Conservation (phyloP, 2,329 filamentous ascomycete genomes). For the Rhynchosporium graminicola region DNA sequence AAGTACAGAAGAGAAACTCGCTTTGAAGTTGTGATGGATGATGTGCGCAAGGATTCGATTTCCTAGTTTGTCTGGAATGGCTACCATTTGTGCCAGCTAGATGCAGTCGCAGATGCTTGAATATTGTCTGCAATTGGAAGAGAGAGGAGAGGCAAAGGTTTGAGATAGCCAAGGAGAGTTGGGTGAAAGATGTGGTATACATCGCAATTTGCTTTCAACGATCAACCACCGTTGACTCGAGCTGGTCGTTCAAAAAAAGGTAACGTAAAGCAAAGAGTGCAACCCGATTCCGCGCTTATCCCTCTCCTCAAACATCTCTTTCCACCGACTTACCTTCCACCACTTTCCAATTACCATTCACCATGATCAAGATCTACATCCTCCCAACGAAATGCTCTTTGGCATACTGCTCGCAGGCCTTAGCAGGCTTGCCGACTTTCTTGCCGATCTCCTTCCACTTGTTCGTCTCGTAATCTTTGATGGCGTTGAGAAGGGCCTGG, state of each 20-base stretch:
- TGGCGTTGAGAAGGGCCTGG: conserved; percentile 77
- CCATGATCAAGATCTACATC: conserved; percentile 24
- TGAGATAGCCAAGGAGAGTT: not conserved
- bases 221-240: not conserved
- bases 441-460: conserved; percentile 98
- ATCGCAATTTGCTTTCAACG: not conserved
- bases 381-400: conserved; percentile 77
- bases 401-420: conserved; percentile 92
- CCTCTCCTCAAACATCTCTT: too few relatives aligned
- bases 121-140: conserved; percentile 14
- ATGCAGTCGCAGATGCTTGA: conserved; percentile 21
- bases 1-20: too few relatives aligned
- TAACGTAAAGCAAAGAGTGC: not conserved
- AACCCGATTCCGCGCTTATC: too few relatives aligned
- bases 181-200: not conserved
- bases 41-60: not conserved
- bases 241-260: not conserved
- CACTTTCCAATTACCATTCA: too few relatives aligned
- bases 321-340: too few relatives aligned
- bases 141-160: conserved; percentile 3
- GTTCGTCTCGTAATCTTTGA: conserved; percentile 98
- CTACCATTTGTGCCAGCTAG: conserved; percentile 28
- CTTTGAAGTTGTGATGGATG: too few relatives aligned
- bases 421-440: conserved; percentile 97
- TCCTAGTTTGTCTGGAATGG: conserved; percentile 3